Conservation (phyloP, 2,329 filamentous ascomycete genomes). For the Didymella arachidicola region DNA sequence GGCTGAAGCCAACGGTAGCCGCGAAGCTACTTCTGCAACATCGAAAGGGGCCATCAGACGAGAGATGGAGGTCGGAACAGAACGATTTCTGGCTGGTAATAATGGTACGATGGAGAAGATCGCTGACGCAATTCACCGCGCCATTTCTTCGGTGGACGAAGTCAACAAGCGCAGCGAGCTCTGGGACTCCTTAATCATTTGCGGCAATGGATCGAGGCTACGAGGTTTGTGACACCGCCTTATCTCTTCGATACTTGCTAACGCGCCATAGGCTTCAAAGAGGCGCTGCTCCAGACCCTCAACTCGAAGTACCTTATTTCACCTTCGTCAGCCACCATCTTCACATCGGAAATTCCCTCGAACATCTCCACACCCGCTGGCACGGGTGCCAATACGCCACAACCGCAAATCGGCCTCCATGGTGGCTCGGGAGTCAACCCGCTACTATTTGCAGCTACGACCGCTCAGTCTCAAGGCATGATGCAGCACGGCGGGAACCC, state of each 20-base stretch:
- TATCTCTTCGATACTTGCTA: conserved; percentile 38
- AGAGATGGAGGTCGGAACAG: conserved; percentile 79
- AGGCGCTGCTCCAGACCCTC: conserved; percentile 83
- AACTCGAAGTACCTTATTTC: conserved; percentile 86
- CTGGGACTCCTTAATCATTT: conserved; percentile 91
- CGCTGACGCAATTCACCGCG: conserved; percentile 81
- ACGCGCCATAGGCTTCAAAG: conserved; percentile 73
- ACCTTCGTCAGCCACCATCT: conserved; percentile 91
- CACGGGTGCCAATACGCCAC: conserved; percentile 91
- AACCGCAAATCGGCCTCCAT: conserved; percentile 60
- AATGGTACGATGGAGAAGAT: conserved; percentile 82
- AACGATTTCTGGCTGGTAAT: conserved; percentile 71
- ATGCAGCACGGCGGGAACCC: conserved; percentile 50
- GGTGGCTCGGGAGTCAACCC: conserved; percentile 76
- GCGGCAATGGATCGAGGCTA: conserved; percentile 81
- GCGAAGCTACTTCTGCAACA: conserved; percentile 25
- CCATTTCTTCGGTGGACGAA: conserved; percentile 83
- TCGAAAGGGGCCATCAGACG: conserved; percentile 51
- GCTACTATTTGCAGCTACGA: conserved; percentile 88
- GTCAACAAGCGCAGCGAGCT: conserved; percentile 83
- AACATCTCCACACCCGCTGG: conserved; percentile 90
- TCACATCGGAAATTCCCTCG: conserved; percentile 94
- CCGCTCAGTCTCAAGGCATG: conserved; percentile 66
- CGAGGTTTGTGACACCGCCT: conserved; percentile 58
- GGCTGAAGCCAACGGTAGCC: conserved; percentile 40